phyloP scores from a whole-genome alignment of 2,329 filamentous ascomycete genomes.

The Aspergillus persii region DNA sequence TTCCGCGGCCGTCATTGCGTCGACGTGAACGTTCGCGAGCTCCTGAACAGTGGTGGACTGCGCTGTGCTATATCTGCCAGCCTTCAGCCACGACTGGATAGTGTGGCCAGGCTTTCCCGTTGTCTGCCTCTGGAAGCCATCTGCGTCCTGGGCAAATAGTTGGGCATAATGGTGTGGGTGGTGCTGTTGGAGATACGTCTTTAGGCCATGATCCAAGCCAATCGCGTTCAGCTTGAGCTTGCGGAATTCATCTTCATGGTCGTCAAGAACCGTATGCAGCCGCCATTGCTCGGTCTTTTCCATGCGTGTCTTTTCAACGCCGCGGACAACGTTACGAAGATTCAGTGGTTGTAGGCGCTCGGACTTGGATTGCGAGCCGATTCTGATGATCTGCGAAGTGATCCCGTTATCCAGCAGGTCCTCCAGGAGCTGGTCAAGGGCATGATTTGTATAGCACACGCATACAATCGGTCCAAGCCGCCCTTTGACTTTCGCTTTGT shows the following conservation, averaged over 20 bases:
- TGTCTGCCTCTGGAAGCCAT: too few relatives aligned
- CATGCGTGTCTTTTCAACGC: constrained; percentile 35
- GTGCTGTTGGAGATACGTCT: too few relatives aligned
- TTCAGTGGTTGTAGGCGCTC: constrained; percentile 52
- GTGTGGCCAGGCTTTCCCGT: not conserved
- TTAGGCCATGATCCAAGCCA: not conserved
- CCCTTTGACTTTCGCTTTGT: constrained; percentile 17
- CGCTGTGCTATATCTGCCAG: constrained; percentile 2
- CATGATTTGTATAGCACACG: constrained; percentile 54
- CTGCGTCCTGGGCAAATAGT: too few relatives aligned
- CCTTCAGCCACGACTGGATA: constrained; percentile 22
- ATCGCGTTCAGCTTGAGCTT: constrained; percentile 8
- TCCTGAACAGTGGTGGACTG: constrained; percentile 6
- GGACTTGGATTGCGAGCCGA: constrained; percentile 60
- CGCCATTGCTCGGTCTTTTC: constrained; percentile 24
- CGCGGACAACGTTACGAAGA: constrained; percentile 39
- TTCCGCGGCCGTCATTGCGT: constrained; percentile 24
- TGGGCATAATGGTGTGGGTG: too few relatives aligned
- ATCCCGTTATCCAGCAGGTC: constrained; percentile 48
- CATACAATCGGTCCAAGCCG: constrained; percentile 48
- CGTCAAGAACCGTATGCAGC: constrained; percentile 10
- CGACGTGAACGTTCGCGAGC: constrained; percentile 11
- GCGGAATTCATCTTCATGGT: constrained; percentile 11
- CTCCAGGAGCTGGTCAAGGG: constrained; percentile 59
- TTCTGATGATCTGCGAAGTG: constrained; percentile 54